Evolutionary conservation across 495 filamentous ascomycete species (phyloP), one percentile per base, ranked within the genome.

Genomic region (Stereocaulon alpinum): DNA sequence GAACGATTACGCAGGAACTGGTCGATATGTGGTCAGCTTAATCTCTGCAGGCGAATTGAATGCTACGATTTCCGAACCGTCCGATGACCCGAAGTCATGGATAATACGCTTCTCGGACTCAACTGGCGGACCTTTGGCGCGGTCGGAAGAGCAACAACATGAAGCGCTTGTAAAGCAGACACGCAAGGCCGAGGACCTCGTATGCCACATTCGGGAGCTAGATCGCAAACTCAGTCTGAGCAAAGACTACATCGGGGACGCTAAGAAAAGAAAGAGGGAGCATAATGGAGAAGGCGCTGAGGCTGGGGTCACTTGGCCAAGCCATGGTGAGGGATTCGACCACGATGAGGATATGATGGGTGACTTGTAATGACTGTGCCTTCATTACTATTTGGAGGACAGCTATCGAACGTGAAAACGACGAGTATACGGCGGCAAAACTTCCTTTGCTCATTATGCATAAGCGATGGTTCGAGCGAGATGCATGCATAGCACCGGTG

Each of bases 321-420:
- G 62, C 4, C 64, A 55, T 9, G 73, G 73, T 42, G 72, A 71
- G 59, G 66, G 66, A 6, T 66, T 72, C 47, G 72, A 82, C 4
- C 76, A 82, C 52, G 84, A 87, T 51, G 84, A 87, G 67, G 84
- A 88, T 65, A 72, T 88, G 43, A 87, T 88, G 85, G 80, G 72
- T 32, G 78, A 79, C 44, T 44, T 73, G n/a, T 66, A 64, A 61
- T 63, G 54, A 41, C 24, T 18, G 18, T 12, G 47, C 17, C 18
- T 57, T 34, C 9, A 47, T 34, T 6, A 17, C 12, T 9, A 37
- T 3, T 10, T 10, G 9, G 7, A 37, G 12, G 12, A 37, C 9
- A 37, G 34, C 34, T 11, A 37, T 37, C 24, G 34, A 37, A 4
- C 7, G 34, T 37, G 34, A 37, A 17, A 20, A 37, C 3, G 22